Percentiles rank a stretch among this genome's conserved stretches.
Evolutionary conservation across 257 asterid species (phyloP).

Genomic region (Linaria vulgaris): DNA sequence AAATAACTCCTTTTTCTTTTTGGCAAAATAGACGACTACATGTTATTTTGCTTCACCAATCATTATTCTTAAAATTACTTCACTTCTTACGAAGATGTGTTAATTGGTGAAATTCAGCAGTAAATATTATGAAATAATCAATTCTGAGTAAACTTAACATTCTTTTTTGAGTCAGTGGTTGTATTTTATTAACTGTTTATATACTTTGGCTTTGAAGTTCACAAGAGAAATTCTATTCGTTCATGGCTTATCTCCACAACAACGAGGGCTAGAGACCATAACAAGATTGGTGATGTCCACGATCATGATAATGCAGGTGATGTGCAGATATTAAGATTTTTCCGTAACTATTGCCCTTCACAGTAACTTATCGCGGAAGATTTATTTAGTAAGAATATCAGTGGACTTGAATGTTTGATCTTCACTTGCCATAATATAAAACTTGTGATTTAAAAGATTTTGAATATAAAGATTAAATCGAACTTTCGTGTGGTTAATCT

Average conservation of each 20-base stretch:
- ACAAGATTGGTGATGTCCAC: constrained; percentile 27
- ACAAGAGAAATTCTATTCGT: constrained; percentile 60
- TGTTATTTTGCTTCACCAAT: background rate
- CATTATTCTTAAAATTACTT: background rate
- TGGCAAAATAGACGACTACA: background rate
- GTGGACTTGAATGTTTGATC: constrained; percentile 6
- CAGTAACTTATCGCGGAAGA: background rate
- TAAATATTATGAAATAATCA: background rate
- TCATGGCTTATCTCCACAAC: constrained; percentile 74
- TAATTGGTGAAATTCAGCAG: background rate
- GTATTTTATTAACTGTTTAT: constrained; percentile 14
- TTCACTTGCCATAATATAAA: background rate
- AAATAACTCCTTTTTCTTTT: background rate
- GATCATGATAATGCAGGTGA: constrained; percentile 40
- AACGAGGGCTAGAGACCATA: constrained; percentile 36
- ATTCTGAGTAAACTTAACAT: background rate
- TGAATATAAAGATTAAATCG: background rate
- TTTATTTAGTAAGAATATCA: background rate
- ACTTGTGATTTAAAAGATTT: background rate
- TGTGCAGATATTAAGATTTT: constrained; percentile 9
- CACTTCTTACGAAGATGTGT: background rate
- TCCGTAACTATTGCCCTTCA: background rate
- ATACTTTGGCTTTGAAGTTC: constrained; percentile 43
- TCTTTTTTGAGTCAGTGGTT: background rate
- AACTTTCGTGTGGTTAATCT: background rate